Evolutionary conservation across 2,329 filamentous ascomycete species (phyloP).

Genomic region (Aspergillus felis): DNA sequence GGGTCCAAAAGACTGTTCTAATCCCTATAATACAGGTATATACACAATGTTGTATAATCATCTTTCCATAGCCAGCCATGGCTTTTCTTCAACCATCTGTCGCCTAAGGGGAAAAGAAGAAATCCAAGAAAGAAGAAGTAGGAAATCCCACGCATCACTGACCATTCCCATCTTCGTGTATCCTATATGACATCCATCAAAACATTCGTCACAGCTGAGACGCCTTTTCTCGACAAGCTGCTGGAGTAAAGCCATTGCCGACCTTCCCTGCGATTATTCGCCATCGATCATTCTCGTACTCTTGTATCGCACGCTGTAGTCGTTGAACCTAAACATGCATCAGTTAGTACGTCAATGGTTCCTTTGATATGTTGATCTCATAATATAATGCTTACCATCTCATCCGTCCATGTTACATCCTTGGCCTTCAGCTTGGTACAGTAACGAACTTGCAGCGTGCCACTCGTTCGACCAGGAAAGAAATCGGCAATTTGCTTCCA

Average conservation of each 20-base stretch:
- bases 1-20: neutral
- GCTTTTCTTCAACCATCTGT: neutral
- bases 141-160: neutral
- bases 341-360: constrained; percentile 7
- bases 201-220: constrained; percentile 33
- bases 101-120: neutral
- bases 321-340: constrained; percentile 29
- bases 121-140: neutral
- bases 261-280: constrained; percentile 87
- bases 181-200: neutral
- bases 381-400: constrained; percentile 60
- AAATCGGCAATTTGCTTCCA: constrained; percentile 99
- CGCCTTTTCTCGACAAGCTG: constrained; percentile 79
- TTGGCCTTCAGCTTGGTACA: constrained; percentile 95
- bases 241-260: constrained; percentile 81
- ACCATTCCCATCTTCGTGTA: neutral
- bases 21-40: neutral
- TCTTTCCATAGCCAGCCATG: neutral
- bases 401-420: constrained; percentile 87
- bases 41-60: neutral
- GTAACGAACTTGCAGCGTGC: constrained; percentile 88
- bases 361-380: neutral
- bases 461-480: constrained; percentile 85
- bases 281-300: constrained; percentile 69
- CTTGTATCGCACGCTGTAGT: constrained; percentile 36